Evolutionary conservation across 164 flowering plant species (phyloP), one percentile per base, ranked within the genome.

Genomic region (Aristolochia fimbriata): DNA sequence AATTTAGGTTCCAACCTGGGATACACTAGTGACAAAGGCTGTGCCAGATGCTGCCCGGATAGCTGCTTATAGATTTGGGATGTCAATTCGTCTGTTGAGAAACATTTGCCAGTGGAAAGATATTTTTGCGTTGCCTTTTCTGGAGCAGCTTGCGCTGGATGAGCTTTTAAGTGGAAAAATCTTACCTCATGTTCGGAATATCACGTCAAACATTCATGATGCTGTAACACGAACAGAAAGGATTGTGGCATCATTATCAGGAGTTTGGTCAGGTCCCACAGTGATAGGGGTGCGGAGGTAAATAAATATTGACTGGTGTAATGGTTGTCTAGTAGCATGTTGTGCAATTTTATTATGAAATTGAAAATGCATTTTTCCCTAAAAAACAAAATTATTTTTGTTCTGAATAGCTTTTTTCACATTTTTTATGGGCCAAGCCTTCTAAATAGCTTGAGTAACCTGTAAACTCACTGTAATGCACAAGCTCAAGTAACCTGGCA

Each of bases 31-130:
- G 12, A 53, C 85, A 72, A 80, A 80, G 65, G 84, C 90, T 56
- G 96, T 94, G 53, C 96, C 99, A 27, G 71, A 77, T 70, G 87
- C 97, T 6, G 87, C 93, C 30, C 73, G 83, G 65, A 54, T 86
- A 60, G 93, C 89, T 24, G 99, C 96, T 60, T 91, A 91, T 69
- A 77, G 81, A 16, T 94, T 91, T 84, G 97, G 99, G 17, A 68
- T 73, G 66, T 76, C 95, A 57, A 77, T 91, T 68, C 96, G 97
- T 63, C 67, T 94, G 69, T 58, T 94, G 77, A 85, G 76, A 66
- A 94, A 85, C 67, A 88, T 90, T 19, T 91, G 91, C 75, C 59
- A 81, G 76, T 94, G 99, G 99, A 88, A 79, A 71, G 93, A 91
- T 25, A 77, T 91, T 52, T 74, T 94, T 49, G 81, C 93, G 5